phyloP scores from a whole-genome alignment of 768 basidiomycete species.

The Phlebiopsis flavidoalba region DNA sequence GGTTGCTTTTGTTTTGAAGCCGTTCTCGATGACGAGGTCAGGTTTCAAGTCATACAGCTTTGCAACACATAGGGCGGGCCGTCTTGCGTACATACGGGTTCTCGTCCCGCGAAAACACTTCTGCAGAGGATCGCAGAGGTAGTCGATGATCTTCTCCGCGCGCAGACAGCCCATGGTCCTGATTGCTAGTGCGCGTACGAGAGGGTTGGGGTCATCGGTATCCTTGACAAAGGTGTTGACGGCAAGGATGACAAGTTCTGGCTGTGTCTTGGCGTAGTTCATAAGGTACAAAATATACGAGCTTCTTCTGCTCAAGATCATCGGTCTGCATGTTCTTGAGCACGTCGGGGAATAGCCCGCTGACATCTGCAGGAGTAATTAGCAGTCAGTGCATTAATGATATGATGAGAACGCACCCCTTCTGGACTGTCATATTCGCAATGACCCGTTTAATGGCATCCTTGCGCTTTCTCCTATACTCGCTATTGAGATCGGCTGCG shows the following conservation, averaged over 20 bases:
- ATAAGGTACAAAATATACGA: slow-evolving; percentile 99
- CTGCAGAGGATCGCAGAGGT: slow-evolving; percentile 92
- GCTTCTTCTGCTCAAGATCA: slow-evolving; percentile 98
- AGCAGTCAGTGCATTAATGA: not conserved
- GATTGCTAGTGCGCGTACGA: slow-evolving; percentile 93
- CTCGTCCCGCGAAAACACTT: slow-evolving; percentile 93
- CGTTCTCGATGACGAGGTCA: slow-evolving; percentile 90
- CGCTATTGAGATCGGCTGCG: slow-evolving; percentile 93
- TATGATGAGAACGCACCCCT: slow-evolving; percentile 51
- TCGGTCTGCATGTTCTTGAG: slow-evolving; percentile 99
- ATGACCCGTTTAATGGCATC: slow-evolving; percentile 98
- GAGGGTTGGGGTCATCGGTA: slow-evolving; percentile 93
- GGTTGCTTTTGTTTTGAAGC: no score
- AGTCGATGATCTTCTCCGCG: slow-evolving; percentile 99
- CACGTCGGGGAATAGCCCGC: slow-evolving; percentile 95
- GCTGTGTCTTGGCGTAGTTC: slow-evolving; percentile 99
- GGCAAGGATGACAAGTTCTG: slow-evolving; percentile 96
- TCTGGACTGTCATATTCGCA: slow-evolving; percentile 98
- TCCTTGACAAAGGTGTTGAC: slow-evolving; percentile 99
- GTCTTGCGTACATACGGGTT: slow-evolving; percentile 75
- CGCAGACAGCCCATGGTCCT: slow-evolving; percentile 97
- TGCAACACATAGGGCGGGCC: slow-evolving; percentile 92
- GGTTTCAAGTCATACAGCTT: slow-evolving; percentile 98
- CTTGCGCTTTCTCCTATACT: slow-evolving; percentile 92
- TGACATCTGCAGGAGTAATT: slow-evolving; percentile 53